Conservation (phyloP, 2,329 filamentous ascomycete genomes). For the Epichloe sibirici region DNA sequence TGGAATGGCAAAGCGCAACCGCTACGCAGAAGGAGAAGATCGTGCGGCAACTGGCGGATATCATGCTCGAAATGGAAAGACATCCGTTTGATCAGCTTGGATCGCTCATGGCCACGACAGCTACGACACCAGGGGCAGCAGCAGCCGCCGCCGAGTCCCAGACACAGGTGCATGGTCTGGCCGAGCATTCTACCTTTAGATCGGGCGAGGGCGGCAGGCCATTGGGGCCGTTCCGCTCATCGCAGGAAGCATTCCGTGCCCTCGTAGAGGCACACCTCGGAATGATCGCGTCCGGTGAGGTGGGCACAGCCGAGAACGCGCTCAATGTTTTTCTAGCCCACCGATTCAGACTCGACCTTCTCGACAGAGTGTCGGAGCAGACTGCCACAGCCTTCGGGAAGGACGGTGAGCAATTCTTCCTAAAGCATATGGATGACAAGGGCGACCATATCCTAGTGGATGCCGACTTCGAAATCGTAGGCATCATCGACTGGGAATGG, state of each 20-base stretch:
- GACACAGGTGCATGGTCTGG: background rate
- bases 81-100: constrained; percentile 18
- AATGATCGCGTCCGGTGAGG: constrained; percentile 10
- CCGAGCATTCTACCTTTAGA: background rate
- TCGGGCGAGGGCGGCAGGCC: constrained; percentile 1
- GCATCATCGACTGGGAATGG: constrained; percentile 7
- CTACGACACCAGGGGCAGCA: background rate
- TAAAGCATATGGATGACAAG: too few relatives aligned
- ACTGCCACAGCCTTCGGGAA: too few relatives aligned
- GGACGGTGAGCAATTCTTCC: too few relatives aligned
- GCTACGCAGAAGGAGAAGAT: constrained; percentile 17
- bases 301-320: background rate
- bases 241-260: constrained; percentile 9
- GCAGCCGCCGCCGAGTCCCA: background rate
- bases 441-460: too few relatives aligned
- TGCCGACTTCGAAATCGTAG: too few relatives aligned
- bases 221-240: constrained; percentile 15
- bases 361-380: background rate
- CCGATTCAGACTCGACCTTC: background rate
- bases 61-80: constrained; percentile 19
- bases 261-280: constrained; percentile 12
- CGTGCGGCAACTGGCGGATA: constrained; percentile 19
- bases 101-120: constrained; percentile 9
- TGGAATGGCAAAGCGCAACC: constrained; percentile 21
- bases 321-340: background rate